Conservation (phyloP, 2,329 filamentous ascomycete species). For the Cladophialophora psammophila region DNA sequence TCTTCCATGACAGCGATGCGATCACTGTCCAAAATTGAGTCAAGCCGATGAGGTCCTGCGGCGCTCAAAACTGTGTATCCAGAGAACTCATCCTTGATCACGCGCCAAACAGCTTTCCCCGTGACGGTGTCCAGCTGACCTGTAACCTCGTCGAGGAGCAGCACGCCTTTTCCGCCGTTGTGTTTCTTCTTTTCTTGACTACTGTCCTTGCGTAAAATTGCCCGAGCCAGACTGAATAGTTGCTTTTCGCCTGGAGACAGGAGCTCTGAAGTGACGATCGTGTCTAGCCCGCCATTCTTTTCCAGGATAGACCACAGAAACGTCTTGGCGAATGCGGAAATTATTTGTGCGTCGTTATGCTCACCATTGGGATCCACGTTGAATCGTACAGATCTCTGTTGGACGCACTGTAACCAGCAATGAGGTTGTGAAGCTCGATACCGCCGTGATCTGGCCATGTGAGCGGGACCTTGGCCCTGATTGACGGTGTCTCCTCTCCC, state of each 20-base stretch:
- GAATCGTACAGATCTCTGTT: conserved; percentile 46
- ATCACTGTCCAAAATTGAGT: conserved; percentile 69
- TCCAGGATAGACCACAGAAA: conserved; percentile 51
- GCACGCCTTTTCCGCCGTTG: background rate
- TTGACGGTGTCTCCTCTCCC: conserved; percentile 17
- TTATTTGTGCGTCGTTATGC: conserved; percentile 51
- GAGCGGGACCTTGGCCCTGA: conserved; percentile 9
- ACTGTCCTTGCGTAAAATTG: conserved; percentile 58
- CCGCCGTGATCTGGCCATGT: conserved; percentile 20
- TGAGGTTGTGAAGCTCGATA: conserved; percentile 18
- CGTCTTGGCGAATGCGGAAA: conserved; percentile 56
- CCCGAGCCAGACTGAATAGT: conserved; percentile 68
- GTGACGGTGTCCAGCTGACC: conserved; percentile 63
- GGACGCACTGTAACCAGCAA: conserved; percentile 31
- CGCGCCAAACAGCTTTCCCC: conserved; percentile 63
- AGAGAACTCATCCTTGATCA: conserved; percentile 62
- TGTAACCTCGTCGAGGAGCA: conserved; percentile 52
- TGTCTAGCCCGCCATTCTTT: conserved; percentile 49
- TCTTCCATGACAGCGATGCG: conserved; percentile 63
- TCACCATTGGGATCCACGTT: conserved; percentile 56
- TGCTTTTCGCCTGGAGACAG: conserved; percentile 68
- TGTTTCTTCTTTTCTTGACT: conserved; percentile 34
- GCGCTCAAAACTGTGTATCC: conserved; percentile 66
- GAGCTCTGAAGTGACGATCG: conserved; percentile 55
- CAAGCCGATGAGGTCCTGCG: conserved; percentile 58